Percentiles rank a stretch among this genome's conserved stretches.
Evolutionary conservation across 805 yeast species (phyloP).

Genomic region (Teunomyces atbi): DNA sequence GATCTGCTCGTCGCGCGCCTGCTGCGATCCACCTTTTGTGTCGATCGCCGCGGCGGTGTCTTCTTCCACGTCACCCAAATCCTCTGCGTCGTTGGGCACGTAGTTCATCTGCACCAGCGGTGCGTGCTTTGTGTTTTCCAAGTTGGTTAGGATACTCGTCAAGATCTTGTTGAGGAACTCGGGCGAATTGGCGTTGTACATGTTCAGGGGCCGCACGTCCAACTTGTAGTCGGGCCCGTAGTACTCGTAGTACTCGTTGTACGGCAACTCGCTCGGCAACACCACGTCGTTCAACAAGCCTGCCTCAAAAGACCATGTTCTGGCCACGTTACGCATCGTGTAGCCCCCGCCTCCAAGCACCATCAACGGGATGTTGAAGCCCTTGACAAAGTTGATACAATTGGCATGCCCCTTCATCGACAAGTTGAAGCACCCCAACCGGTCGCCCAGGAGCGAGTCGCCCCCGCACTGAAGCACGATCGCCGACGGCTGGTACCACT

Average conservation of each 20-base stretch:
- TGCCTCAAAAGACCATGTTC: slow-evolving; percentile 94
- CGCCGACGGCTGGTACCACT: slow-evolving; percentile 92
- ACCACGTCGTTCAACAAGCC: slow-evolving; percentile 80
- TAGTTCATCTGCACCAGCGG: slow-evolving; percentile 95
- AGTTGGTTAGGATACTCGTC: slow-evolving; percentile 69
- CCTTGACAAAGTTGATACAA: slow-evolving; percentile 84
- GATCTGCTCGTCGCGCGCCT: slow-evolving; percentile 72
- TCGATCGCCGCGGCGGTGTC: slow-evolving; percentile 78
- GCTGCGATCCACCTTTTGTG: slow-evolving; percentile 87
- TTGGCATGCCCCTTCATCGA: slow-evolving; percentile 95
- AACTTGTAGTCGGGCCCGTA: slow-evolving; percentile 95
- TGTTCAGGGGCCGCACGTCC: slow-evolving; percentile 92
- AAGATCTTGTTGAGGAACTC: slow-evolving; percentile 86
- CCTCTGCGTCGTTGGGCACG: slow-evolving; percentile 87
- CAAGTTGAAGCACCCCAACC: slow-evolving; percentile 92
- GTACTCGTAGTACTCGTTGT: slow-evolving; percentile 95
- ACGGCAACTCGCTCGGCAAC: slow-evolving; percentile 64
- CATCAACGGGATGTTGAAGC: slow-evolving; percentile 85
- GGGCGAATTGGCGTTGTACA: slow-evolving; percentile 94
- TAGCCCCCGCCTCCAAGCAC: slow-evolving; percentile 98
- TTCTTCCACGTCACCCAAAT: slow-evolving; percentile 82
- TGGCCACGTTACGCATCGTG: slow-evolving; percentile 93
- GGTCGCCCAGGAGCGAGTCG: slow-evolving; percentile 93
- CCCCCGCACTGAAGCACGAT: slow-evolving; percentile 99
- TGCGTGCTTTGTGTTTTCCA: slow-evolving; percentile 89